Percentiles rank a stretch among this genome's conserved stretches.
These are phyloP conservation scores for Sphenostylis stenocarpa DNA, from an alignment of 306 rosid species.

Conservation along the genomic window DNA sequence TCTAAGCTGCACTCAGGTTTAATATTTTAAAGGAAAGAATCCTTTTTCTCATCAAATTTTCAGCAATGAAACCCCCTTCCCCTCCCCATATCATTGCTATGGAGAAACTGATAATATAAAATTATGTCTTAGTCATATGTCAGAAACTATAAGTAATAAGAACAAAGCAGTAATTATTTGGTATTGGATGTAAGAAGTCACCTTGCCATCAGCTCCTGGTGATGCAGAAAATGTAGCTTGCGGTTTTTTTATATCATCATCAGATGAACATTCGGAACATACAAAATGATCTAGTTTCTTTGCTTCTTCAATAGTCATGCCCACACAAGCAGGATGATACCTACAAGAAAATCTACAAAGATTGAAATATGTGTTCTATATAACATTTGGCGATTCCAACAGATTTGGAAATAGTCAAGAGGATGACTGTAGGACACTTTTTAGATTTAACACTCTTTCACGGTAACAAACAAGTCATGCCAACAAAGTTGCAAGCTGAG, in stretches of 20 bases:
- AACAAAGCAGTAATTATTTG: background rate
- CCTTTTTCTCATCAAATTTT: background rate
- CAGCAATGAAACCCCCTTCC: background rate
- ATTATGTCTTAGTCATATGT: background rate
- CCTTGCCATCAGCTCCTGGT: conserved; percentile 62
- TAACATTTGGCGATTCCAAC: background rate
- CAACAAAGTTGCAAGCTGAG: background rate
- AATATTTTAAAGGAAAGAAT: background rate
- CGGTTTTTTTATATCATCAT: conserved; percentile 54
- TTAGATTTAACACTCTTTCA: background rate
- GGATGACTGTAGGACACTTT: background rate
- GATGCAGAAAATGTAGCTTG: conserved; percentile 45
- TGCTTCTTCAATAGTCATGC: conserved; percentile 72
- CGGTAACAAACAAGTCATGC: background rate
- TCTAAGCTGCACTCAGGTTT: background rate
- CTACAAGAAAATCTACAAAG: conserved; percentile 41
- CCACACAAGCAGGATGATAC: conserved; percentile 90
- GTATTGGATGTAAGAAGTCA: conserved; percentile 11
- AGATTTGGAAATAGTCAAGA: background rate
- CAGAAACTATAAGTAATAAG: background rate
- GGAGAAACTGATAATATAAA: background rate
- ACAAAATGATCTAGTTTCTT: conserved; percentile 69
- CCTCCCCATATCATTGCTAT: background rate
- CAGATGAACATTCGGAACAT: conserved; percentile 72
- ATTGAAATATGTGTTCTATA: conserved; percentile 18